Conservation (phyloP, 1,284 basidiomycete species). For the Meripilus lineatus region DNA sequence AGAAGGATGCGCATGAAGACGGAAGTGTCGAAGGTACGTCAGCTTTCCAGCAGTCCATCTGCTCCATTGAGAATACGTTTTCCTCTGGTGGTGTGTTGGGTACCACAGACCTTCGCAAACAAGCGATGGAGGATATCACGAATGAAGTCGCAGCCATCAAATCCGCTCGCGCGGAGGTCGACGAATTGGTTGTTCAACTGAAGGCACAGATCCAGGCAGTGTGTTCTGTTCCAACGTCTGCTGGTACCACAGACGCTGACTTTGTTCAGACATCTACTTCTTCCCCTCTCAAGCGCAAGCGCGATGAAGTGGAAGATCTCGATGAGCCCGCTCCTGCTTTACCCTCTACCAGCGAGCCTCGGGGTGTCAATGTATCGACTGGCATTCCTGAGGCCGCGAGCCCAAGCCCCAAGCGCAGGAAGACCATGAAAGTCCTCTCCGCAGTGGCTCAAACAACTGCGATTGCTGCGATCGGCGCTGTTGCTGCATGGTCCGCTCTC, state of each 20-base stretch:
- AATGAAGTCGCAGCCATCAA: constrained; percentile 27
- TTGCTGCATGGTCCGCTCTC: constrained; percentile 63
- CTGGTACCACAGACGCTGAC: constrained; percentile 14
- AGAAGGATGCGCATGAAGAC: too few relatives aligned
- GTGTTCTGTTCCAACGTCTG: constrained; percentile 7
- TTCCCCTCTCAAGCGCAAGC: constrained; percentile 29
- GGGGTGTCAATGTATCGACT: neutral
- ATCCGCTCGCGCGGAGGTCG: constrained; percentile 24
- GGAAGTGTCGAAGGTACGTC: constrained; percentile 2
- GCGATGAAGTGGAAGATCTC: constrained; percentile 18
- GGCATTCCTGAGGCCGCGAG: neutral
- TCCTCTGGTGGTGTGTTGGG: neutral
- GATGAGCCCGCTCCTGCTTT: constrained; percentile 5
- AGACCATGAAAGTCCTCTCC: constrained; percentile 36
- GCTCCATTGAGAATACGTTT: neutral
- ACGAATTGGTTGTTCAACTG: constrained; percentile 24
- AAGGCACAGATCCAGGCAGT: constrained; percentile 9
- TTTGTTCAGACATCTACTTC: constrained; percentile 20
- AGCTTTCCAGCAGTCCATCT: too few relatives aligned
- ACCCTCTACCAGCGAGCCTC: neutral
- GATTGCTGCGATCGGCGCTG: constrained; percentile 56
- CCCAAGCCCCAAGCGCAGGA: constrained; percentile 36
- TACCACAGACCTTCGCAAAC: constrained; percentile 26
- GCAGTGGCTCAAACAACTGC: constrained; percentile 50
- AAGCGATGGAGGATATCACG: constrained; percentile 28